A percentile compares a stretch with the other conserved stretches of the same genome.
Conservation (phyloP, 345 rosid genomes). For the Moringa oleifera region DNA sequence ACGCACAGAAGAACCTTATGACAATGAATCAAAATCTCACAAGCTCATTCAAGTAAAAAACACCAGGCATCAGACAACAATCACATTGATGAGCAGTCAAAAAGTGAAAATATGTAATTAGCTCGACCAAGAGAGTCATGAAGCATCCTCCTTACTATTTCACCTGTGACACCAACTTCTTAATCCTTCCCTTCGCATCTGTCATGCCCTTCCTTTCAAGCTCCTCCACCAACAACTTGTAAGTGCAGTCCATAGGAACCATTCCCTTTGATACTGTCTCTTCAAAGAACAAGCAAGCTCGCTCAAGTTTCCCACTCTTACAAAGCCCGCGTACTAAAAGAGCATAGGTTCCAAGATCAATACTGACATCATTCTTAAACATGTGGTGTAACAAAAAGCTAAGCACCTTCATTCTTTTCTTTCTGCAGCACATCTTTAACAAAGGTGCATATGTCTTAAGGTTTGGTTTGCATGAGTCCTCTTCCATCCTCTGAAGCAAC, state of each 20-base stretch:
- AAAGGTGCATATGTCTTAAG: conserved; percentile 53
- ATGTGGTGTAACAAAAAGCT: conserved; percentile 54
- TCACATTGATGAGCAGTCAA: no score
- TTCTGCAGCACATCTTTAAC: conserved; percentile 68
- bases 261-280: conserved; percentile 61
- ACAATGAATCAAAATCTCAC: no score
- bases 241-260: conserved; percentile 46
- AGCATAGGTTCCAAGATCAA: conserved; percentile 51
- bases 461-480: conserved; percentile 53
- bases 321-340: conserved; percentile 53
- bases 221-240: conserved; percentile 42
- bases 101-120: neutral
- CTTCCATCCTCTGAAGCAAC: conserved; percentile 65
- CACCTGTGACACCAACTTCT: conserved; percentile 32
- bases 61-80: no score
- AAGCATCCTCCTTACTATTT: neutral
- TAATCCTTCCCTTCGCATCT: conserved; percentile 42
- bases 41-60: no score
- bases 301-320: conserved; percentile 49
- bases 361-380: conserved; percentile 58
- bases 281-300: conserved; percentile 63
- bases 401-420: conserved; percentile 66
- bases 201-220: conserved; percentile 46
- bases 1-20: no score
- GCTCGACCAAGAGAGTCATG: neutral